A percentile compares a stretch with the other conserved stretches of the same genome.
Conservation (phyloP, 176 grass and related monocot species). For the Zea luxurians region DNA sequence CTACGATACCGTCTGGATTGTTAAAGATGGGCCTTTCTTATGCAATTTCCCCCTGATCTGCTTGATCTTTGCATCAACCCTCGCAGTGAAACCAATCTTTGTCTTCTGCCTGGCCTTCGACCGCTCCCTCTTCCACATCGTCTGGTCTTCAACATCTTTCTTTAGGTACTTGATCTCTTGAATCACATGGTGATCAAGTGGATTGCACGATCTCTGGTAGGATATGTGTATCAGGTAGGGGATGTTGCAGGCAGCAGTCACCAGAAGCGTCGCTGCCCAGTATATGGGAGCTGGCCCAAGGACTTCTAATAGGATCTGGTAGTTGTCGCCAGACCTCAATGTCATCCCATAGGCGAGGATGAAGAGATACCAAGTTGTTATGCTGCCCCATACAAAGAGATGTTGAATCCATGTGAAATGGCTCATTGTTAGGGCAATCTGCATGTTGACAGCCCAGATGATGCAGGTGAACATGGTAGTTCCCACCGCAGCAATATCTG, state of each 20-base stretch:
- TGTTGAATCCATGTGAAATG: constrained; percentile 99
- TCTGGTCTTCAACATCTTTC: constrained; percentile 77
- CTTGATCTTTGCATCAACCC: constrained; percentile 89
- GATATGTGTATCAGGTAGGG: constrained; percentile 87
- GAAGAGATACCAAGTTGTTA: constrained; percentile 89
- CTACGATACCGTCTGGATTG: constrained; percentile 55
- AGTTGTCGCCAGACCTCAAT: constrained; percentile 54
- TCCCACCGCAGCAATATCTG: constrained; percentile 84
- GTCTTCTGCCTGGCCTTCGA: constrained; percentile 78
- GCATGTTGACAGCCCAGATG: constrained; percentile 94
- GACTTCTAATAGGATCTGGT: constrained; percentile 69
- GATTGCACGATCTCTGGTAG: constrained; percentile 79
- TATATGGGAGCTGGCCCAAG: constrained; percentile 79
- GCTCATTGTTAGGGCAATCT: constrained; percentile 93
- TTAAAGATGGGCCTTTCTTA: constrained; percentile 60
- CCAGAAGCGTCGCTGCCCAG: constrained; percentile 67
- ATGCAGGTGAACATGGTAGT: constrained; percentile 97
- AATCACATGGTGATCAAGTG: constrained; percentile 91
- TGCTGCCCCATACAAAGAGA: constrained; percentile 89
- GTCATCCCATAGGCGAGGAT: constrained; percentile 65
- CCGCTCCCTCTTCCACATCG: constrained; percentile 90
- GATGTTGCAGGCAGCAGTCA: constrained; percentile 73
- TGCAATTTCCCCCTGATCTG: constrained; percentile 77
- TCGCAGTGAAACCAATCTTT: constrained; percentile 89
- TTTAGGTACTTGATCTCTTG: constrained; percentile 88